Conservation (phyloP, 176 grass and related monocot genomes). For the Elaeis guineensis region DNA sequence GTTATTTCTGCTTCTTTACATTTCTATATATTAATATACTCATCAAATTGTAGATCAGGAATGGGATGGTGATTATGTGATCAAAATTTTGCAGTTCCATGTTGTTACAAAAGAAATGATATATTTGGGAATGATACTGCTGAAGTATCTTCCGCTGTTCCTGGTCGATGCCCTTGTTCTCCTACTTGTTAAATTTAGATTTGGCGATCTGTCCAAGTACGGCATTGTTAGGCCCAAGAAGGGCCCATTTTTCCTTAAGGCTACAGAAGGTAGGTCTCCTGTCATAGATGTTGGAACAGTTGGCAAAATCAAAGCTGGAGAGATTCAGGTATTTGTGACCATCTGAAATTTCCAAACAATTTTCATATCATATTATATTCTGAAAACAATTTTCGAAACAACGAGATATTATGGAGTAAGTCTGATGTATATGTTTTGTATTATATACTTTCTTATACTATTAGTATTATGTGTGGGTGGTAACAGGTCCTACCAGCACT, state of each 20-base stretch:
- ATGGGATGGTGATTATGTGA: too few relatives aligned
- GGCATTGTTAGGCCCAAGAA: conserved; percentile 31
- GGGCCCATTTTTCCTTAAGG: conserved; percentile 27
- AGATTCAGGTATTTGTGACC: conserved; percentile 16
- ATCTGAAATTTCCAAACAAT: neutral
- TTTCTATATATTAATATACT: neutral
- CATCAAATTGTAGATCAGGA: too few relatives aligned
- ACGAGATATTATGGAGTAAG: neutral
- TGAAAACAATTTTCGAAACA: neutral
- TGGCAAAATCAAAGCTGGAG: conserved; percentile 24
- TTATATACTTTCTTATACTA: neutral
- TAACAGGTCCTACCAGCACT: neutral
- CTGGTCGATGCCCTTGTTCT: conserved; percentile 23
- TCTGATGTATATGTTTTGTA: neutral
- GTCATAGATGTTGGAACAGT: conserved; percentile 36
- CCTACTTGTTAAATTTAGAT: conserved; percentile 10
- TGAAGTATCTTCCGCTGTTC: conserved; percentile 8
- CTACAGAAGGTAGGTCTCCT: conserved; percentile 8
- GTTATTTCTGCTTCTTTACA: too few relatives aligned
- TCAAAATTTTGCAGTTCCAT: conserved; percentile 21
- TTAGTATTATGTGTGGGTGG: too few relatives aligned
- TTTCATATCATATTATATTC: neutral
- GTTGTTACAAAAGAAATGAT: conserved; percentile 38
- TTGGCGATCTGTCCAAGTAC: conserved; percentile 34
- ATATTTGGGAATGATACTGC: conserved; percentile 30